Evolutionary conservation across 192 early-diverging fungal species (phyloP).

Genomic region (Borealophlyctis nickersoniae): DNA sequence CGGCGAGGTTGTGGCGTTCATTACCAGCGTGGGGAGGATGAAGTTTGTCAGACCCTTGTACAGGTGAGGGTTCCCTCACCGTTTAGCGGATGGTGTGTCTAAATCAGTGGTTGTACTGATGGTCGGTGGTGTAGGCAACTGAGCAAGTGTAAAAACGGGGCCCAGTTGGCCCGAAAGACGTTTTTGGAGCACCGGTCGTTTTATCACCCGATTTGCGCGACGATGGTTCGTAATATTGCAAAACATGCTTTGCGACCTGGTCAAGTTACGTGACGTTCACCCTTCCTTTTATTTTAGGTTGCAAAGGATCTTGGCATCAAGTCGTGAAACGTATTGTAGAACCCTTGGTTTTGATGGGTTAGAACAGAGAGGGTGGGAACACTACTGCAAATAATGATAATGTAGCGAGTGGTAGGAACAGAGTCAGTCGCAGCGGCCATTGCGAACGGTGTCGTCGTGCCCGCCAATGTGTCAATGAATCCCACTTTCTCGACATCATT

Average conservation of each 20-base stretch:
- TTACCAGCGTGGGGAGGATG: slow-evolving; percentile 90
- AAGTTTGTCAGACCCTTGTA: slow-evolving; percentile 88
- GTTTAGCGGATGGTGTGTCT: background rate
- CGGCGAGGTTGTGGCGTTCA: slow-evolving; percentile 72
- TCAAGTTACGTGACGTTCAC: background rate
- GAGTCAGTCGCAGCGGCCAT: too few species aligned
- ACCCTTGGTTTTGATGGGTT: too few species aligned
- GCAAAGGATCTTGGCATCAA: slow-evolving; percentile 14
- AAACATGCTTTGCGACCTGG: background rate
- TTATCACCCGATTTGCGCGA: slow-evolving; percentile 92
- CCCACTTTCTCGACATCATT: too few species aligned
- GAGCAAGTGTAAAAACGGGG: slow-evolving; percentile 66
- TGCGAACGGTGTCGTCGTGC: too few species aligned
- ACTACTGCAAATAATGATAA: too few species aligned
- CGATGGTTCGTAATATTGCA: slow-evolving; percentile 72
- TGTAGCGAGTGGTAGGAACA: too few species aligned
- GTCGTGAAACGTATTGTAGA: background rate
- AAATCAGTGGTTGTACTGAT: slow-evolving; percentile 5
- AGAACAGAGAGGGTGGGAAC: too few species aligned
- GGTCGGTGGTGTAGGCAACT: slow-evolving; percentile 24
- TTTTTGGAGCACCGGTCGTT: slow-evolving; percentile 73
- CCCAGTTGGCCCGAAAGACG: slow-evolving; percentile 70
- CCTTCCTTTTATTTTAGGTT: slow-evolving; percentile 1
- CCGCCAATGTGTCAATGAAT: too few species aligned
- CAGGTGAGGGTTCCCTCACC: slow-evolving; percentile 16